A percentile compares a stretch with the other conserved stretches of the same genome.
Evolutionary conservation across 192 early-diverging fungal genomes (phyloP).

Genomic region (Coemansia guatemalensis): DNA sequence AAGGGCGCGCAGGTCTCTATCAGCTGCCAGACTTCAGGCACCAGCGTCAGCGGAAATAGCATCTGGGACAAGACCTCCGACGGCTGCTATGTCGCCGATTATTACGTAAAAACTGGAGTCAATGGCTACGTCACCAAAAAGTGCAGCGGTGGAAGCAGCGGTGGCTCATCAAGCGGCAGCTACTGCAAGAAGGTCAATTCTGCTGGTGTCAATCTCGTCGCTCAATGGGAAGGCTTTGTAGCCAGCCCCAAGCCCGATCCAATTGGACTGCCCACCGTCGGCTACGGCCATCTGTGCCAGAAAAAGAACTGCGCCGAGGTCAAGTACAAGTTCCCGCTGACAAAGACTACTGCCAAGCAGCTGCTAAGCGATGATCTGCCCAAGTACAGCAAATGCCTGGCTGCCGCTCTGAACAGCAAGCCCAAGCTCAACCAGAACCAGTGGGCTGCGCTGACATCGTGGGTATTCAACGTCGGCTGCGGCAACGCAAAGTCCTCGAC

Average conservation of each 20-base stretch:
- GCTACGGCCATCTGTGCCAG: slow-evolving; percentile 39
- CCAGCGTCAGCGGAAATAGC: slow-evolving; percentile 23
- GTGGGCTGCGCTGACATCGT: slow-evolving; percentile 45
- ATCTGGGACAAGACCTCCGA: slow-evolving; percentile 45
- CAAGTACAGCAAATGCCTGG: slow-evolving; percentile 36
- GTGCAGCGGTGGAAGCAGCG: not conserved
- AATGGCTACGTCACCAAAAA: slow-evolving; percentile 17
- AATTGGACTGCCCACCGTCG: slow-evolving; percentile 11
- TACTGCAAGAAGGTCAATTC: not conserved
- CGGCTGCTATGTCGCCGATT: slow-evolving; percentile 44
- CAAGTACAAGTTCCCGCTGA: slow-evolving; percentile 25
- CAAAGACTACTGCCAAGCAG: slow-evolving; percentile 3
- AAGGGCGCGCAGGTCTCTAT: not conserved
- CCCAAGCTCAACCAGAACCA: slow-evolving; percentile 43
- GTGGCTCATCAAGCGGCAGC: not conserved
- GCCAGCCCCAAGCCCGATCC: not conserved
- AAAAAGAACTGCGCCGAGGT: slow-evolving; percentile 27
- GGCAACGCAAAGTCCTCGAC: slow-evolving; percentile 26
- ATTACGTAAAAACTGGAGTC: slow-evolving; percentile 33
- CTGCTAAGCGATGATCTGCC: not conserved
- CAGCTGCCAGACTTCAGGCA: slow-evolving; percentile 27
- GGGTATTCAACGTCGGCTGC: slow-evolving; percentile 49
- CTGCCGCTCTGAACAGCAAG: slow-evolving; percentile 10
- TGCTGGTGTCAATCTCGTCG: slow-evolving; percentile 20
- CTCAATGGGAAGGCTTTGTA: not conserved